These are phyloP conservation scores for Cetradonia linearis DNA, from an alignment of 495 filamentous ascomycete species.

Conservation along the genomic window DNA sequence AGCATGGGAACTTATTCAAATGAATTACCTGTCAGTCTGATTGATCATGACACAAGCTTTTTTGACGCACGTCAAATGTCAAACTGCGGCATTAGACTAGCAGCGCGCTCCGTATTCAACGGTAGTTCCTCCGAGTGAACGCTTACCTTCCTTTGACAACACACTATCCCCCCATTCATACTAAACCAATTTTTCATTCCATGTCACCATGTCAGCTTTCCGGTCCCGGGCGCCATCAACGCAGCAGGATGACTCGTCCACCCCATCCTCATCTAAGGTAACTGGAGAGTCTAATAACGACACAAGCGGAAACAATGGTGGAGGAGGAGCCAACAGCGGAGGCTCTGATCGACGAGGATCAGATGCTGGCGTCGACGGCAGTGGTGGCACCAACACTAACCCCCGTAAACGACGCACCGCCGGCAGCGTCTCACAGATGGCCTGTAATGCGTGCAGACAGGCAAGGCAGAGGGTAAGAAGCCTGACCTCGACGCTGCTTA, in stretches of 20 bases:
- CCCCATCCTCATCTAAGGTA: constrained; percentile 1
- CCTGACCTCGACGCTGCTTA: not conserved
- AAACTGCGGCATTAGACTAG: not conserved
- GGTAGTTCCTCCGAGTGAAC: not conserved
- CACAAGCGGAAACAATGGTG: constrained; percentile 10
- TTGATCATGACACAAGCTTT: not conserved
- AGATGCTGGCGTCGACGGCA: constrained; percentile 11
- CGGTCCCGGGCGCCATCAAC: constrained; percentile 11
- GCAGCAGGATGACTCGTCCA: constrained; percentile 5
- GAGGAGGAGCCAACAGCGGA: constrained; percentile 10
- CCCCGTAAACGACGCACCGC: constrained; percentile 18
- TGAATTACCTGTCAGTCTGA: not conserved
- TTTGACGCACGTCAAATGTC: not conserved
- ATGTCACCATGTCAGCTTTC: constrained; percentile 10
- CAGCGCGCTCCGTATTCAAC: not conserved
- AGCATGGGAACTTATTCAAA: not conserved
- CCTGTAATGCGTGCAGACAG: constrained; percentile 21
- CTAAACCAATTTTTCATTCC: not conserved
- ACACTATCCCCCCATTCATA: not conserved
- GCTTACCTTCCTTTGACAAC: not conserved
- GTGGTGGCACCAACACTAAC: constrained; percentile 1
- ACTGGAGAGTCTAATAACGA: not conserved
- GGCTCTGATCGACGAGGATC: constrained; percentile 5
- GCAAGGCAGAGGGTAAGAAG: constrained; percentile 23
- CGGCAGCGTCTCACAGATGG: constrained; percentile 22